A percentile compares a stretch with the other conserved stretches of the same genome.
Evolutionary conservation across 257 asterid species (phyloP).

Genomic region (Pogostemon cablin): DNA sequence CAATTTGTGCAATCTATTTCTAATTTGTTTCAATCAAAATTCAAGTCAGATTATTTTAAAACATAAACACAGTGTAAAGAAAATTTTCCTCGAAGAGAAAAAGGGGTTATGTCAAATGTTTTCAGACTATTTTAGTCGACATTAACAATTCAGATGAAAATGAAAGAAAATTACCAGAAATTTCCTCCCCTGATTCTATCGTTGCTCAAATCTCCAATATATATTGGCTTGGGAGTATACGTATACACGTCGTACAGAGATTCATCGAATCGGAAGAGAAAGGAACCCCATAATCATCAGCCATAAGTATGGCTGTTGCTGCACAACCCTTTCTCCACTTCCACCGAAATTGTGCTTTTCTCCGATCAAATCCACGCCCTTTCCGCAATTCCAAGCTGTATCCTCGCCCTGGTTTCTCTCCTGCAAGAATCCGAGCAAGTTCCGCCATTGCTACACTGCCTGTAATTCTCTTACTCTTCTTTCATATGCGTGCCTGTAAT

Average conservation of each 20-base stretch:
- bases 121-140: conserved; percentile 35
- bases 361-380: conserved; percentile 37
- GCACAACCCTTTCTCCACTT: conserved; percentile 43
- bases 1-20: too few species aligned
- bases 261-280: conserved; percentile 30
- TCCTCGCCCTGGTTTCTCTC: conserved; percentile 35
- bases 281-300: conserved; percentile 33
- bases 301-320: conserved; percentile 50
- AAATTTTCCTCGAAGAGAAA: too few species aligned
- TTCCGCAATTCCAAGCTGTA: conserved; percentile 36
- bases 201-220: conserved; percentile 63
- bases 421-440: conserved; percentile 58
- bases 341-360: conserved; percentile 37
- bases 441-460: conserved; percentile 60
- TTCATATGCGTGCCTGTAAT: not conserved
- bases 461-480: conserved; percentile 45
- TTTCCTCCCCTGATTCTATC: conserved; percentile 51
- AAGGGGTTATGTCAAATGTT: too few species aligned
- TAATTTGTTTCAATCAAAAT: too few species aligned
- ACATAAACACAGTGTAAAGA: too few species aligned
- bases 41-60: too few species aligned
- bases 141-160: conserved; percentile 36
- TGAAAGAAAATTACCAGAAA: conserved; percentile 50
- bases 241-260: conserved; percentile 36
- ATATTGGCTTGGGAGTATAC: conserved; percentile 50